Evolutionary conservation across 495 filamentous ascomycete species (phyloP), one percentile per base, ranked within the genome.

Genomic region (Terfezia boudieri): DNA sequence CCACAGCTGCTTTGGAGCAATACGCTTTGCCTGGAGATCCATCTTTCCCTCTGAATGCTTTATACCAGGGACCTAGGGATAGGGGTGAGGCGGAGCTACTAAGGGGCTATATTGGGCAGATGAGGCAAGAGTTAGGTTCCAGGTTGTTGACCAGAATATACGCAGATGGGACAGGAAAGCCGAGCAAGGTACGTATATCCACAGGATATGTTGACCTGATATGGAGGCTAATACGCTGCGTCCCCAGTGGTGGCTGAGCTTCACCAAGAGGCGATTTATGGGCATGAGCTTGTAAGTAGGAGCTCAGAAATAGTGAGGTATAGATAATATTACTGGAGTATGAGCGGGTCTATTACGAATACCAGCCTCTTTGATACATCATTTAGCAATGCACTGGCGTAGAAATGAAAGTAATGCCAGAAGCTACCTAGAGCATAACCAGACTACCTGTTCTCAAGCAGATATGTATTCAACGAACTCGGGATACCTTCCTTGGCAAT

Each of bases 181-280:
- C 90, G 62, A 92, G 85, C 61, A 98, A 98, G 75, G 79, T 81
- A 66, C 59, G 69, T 56, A 43, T 8, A 7, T 53, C 20, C n/a
- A 52, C 11, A 17, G 23, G 14, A 53, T 14, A 4, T 1, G 9
- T 26, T 36, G 53, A 55, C 53, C 60, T 62, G 10, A 57, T 52
- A 9, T 7, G 12, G 20, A 36, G 37, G 53, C 23, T 49, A 36
- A 41, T 36, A 37, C 53, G 36, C 56, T 37, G 49, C 20, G 35
- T 49, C 16, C 26, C 26, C 56, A 83, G 78, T 96, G 88, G 83
- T 98, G 90, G 90, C 71, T 98, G 60, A 95, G 89, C 72, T 98
- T 94, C 67, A 82, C 83, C 50, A 98, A 96, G 77, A 79, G 90
- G 67, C 93, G 93, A 75, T 98, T 98, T 68, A 96, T 98, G 92